phyloP scores from a whole-genome alignment of 768 basidiomycete genomes.

The Fibroporia radiculosa region DNA sequence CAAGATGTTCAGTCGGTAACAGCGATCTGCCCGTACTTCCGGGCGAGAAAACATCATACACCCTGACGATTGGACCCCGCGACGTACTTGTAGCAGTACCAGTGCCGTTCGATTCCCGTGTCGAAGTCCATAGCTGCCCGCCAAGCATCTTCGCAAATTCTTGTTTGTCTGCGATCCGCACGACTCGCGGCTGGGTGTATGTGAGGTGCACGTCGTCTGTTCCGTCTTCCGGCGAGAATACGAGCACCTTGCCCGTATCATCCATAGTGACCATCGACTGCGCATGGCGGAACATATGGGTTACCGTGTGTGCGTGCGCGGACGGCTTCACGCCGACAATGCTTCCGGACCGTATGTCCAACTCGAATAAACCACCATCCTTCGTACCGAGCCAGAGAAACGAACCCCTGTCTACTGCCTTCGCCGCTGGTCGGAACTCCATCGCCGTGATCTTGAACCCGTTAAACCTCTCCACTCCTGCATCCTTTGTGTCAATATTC shows the following conservation, averaged over 20 bases:
- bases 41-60: constrained; percentile 69
- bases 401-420: constrained; percentile 44
- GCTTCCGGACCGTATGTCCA: constrained; percentile 59
- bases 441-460: constrained; percentile 68
- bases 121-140: constrained; percentile 79
- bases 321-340: constrained; percentile 50
- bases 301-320: constrained; percentile 60
- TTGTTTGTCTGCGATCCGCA: constrained; percentile 73
- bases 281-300: constrained; percentile 66
- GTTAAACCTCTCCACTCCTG: constrained; percentile 45
- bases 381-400: constrained; percentile 85
- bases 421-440: constrained; percentile 57
- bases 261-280: constrained; percentile 74
- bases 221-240: constrained; percentile 50
- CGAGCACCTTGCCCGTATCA: constrained; percentile 74
- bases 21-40: constrained; percentile 47
- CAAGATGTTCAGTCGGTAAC: constrained; percentile 62
- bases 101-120: constrained; percentile 36
- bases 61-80: constrained; percentile 64
- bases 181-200: constrained; percentile 44
- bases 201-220: constrained; percentile 37
- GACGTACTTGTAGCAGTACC: constrained; percentile 29
- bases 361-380: constrained; percentile 80
- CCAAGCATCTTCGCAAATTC: constrained; percentile 71
- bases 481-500: constrained; percentile 53